A percentile compares a stretch with the other conserved stretches of the same genome.
phyloP scores from a whole-genome alignment of 345 rosid genomes.

The Melaleuca quinquenervia region DNA sequence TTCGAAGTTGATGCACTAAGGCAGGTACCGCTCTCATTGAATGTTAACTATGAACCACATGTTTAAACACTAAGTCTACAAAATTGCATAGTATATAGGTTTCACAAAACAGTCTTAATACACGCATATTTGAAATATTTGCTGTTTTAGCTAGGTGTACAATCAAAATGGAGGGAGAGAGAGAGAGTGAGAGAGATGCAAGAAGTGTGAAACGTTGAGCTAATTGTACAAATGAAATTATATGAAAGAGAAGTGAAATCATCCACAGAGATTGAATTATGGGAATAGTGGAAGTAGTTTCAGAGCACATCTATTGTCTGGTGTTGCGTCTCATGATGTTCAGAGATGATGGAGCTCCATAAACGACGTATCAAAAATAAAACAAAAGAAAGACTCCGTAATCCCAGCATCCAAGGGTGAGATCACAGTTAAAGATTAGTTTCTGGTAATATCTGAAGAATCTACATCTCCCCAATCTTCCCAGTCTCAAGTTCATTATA shows the following conservation, averaged over 20 bases:
- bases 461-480: not conserved
- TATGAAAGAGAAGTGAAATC: not conserved
- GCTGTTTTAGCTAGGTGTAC: not conserved
- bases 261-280: not conserved
- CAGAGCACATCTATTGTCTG: not conserved
- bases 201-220: not conserved
- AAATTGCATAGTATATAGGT: not conserved
- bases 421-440: not conserved
- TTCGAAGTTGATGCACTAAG: not conserved
- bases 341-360: not conserved
- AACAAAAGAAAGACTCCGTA: not conserved
- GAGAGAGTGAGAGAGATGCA: not conserved
- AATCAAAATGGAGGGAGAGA: not conserved
- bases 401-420: not conserved
- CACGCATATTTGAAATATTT: not conserved
- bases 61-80: not conserved
- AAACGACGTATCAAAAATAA: not conserved
- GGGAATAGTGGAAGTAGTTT: not conserved
- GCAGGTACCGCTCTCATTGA: not conserved
- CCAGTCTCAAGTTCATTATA: not conserved
- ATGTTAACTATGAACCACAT: not conserved
- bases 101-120: not conserved
- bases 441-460: not conserved
- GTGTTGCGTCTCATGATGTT: not conserved
- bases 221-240: not conserved